phyloP scores from a whole-genome alignment of 805 yeast species.

The Candida nonsorbophila region DNA sequence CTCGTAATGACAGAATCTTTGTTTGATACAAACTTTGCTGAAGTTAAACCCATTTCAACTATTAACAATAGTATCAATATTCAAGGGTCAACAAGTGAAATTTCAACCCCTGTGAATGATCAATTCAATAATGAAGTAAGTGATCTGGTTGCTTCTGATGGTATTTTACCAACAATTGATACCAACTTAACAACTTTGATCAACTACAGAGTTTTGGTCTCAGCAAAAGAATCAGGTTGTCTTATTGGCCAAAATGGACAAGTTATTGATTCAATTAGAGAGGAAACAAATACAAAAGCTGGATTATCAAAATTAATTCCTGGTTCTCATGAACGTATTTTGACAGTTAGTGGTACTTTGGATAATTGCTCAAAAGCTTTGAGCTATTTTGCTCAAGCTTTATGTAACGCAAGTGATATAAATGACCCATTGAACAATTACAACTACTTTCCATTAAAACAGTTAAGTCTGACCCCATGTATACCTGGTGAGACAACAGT shows the following conservation, averaged over 20 bases:
- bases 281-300: conserved; percentile 72
- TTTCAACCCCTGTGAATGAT: conserved; percentile 7
- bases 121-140: too few relatives aligned
- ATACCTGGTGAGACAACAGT: conserved; percentile 48
- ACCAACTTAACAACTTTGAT: conserved; percentile 26
- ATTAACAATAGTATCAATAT: too few relatives aligned
- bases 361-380: conserved; percentile 67
- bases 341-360: conserved; percentile 71
- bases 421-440: conserved; percentile 29
- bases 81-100: neutral
- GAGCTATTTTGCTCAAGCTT: conserved; percentile 62
- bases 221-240: conserved; percentile 85
- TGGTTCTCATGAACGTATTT: conserved; percentile 77
- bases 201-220: conserved; percentile 55
- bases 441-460: conserved; percentile 55
- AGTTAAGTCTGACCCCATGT: conserved; percentile 48
- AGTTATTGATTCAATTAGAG: conserved; percentile 71
- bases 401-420: conserved; percentile 36
- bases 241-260: conserved; percentile 83
- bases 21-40: conserved; percentile 27
- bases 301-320: conserved; percentile 78
- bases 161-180: conserved; percentile 23
- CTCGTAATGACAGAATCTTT: conserved; percentile 24
- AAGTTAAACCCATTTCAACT: too few relatives aligned
- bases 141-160: conserved; percentile 2